These are phyloP conservation scores for Blastomyces percursus DNA, from an alignment of 2,329 filamentous ascomycete species.

Conservation along the genomic window DNA sequence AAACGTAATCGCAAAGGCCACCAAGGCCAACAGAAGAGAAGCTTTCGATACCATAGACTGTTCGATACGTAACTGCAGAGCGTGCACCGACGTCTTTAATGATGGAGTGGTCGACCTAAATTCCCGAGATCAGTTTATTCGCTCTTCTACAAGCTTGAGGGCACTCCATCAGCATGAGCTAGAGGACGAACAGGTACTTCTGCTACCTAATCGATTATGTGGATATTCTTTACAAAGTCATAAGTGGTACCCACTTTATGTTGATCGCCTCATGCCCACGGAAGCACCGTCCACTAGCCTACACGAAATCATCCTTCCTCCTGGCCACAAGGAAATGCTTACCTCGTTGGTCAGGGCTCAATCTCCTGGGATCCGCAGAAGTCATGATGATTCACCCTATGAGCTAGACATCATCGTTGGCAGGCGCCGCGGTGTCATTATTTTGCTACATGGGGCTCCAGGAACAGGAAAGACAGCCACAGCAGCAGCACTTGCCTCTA, in stretches of 20 bases:
- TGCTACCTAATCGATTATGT: not conserved
- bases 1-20: not conserved
- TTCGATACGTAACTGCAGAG: not conserved
- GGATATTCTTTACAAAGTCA: not conserved
- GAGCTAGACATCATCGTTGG: not conserved
- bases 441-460: not conserved
- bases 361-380: not conserved
- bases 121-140: not conserved
- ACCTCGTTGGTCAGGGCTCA: not conserved
- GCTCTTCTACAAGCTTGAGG: not conserved
- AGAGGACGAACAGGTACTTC: not conserved
- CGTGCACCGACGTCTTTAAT: not conserved
- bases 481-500: not conserved
- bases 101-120: not conserved
- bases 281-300: not conserved
- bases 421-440: not conserved
- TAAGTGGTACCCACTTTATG: not conserved
- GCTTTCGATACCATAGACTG: not conserved
- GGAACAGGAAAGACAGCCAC: not conserved
- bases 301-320: not conserved
- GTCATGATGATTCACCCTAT: not conserved
- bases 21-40: not conserved
- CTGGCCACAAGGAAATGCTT: not conserved
- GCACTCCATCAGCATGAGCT: not conserved
- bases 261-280: not conserved